phyloP scores from a whole-genome alignment of 192 early-diverging fungal genomes.

The Mortierella hygrophila region DNA sequence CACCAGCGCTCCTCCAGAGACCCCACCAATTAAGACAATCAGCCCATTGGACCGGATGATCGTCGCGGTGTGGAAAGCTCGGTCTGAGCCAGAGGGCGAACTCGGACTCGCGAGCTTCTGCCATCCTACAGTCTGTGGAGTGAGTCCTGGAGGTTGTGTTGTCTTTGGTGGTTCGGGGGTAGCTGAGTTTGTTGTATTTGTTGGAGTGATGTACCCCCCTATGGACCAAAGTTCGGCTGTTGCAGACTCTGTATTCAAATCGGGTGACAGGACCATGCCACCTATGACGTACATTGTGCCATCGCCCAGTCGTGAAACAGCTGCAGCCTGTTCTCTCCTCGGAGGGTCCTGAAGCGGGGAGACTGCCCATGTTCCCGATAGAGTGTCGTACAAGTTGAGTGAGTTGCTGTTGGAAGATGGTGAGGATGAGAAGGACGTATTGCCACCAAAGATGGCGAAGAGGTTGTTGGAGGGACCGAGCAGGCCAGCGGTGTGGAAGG shows the following conservation, averaged over 20 bases:
- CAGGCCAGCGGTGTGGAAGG: constrained; percentile 35
- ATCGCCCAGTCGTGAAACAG: constrained; percentile 32
- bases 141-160: constrained; percentile 33
- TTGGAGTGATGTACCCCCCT: constrained; percentile 23
- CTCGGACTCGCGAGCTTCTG: constrained; percentile 11
- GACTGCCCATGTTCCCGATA: constrained; percentile 17
- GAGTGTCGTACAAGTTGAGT: constrained; percentile 29
- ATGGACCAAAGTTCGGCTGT: constrained; percentile 39
- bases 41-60: constrained; percentile 41
- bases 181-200: constrained; percentile 5
- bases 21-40: constrained; percentile 42
- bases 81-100: constrained; percentile 9
- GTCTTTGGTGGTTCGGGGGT: neutral
- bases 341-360: constrained; percentile 42
- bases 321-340: constrained; percentile 30
- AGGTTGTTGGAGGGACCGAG: constrained; percentile 25
- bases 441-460: constrained; percentile 48
- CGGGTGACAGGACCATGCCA: constrained; percentile 30
- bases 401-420: constrained; percentile 13
- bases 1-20: constrained; percentile 23
- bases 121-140: constrained; percentile 36
- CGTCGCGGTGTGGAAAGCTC: constrained; percentile 39
- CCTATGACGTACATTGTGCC: constrained; percentile 46
- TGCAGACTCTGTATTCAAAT: constrained; percentile 16
- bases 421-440: constrained; percentile 32